Conservation (phyloP, 2,329 filamentous ascomycete species). For the Hypocrella siamensis region DNA sequence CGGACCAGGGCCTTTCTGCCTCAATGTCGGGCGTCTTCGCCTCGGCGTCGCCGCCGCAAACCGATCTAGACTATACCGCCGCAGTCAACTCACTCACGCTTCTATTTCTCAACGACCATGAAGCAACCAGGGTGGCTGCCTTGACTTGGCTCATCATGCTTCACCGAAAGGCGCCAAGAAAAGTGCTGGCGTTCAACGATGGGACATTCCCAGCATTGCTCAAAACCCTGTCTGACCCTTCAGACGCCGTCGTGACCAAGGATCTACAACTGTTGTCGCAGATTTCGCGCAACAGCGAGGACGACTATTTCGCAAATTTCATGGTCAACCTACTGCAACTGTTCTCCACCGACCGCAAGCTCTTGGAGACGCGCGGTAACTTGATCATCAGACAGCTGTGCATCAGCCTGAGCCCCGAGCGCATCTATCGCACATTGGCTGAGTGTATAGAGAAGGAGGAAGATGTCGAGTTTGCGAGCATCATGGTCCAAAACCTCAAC, state of each 20-base stretch:
- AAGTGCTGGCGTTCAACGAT: slow-evolving; percentile 89
- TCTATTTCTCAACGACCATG: slow-evolving; percentile 90
- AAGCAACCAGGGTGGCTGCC: slow-evolving; percentile 85
- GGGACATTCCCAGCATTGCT: slow-evolving; percentile 91
- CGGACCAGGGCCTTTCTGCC: slow-evolving; percentile 29
- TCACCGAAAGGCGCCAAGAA: slow-evolving; percentile 83
- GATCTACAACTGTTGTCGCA: slow-evolving; percentile 89
- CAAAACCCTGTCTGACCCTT: slow-evolving; percentile 89
- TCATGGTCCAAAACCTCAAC: slow-evolving; percentile 98
- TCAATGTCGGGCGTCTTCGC: slow-evolving; percentile 27
- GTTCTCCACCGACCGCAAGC: slow-evolving; percentile 82
- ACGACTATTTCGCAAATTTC: slow-evolving; percentile 94
- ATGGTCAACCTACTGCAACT: slow-evolving; percentile 94
- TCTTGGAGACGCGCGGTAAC: slow-evolving; percentile 86
- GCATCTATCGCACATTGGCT: slow-evolving; percentile 88
- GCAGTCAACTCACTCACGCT: slow-evolving; percentile 87
- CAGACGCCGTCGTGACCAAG: slow-evolving; percentile 88
- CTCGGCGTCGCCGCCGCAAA: slow-evolving; percentile 27
- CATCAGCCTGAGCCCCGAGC: slow-evolving; percentile 79
- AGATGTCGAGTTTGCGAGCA: slow-evolving; percentile 95
- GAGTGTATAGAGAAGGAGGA: slow-evolving; percentile 97
- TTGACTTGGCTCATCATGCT: slow-evolving; percentile 97
- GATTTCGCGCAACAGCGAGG: slow-evolving; percentile 90
- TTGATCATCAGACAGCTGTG: slow-evolving; percentile 93
- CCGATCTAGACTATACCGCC: slow-evolving; percentile 87